phyloP scores from a whole-genome alignment of 345 rosid genomes.

The Mercurialis annua region DNA sequence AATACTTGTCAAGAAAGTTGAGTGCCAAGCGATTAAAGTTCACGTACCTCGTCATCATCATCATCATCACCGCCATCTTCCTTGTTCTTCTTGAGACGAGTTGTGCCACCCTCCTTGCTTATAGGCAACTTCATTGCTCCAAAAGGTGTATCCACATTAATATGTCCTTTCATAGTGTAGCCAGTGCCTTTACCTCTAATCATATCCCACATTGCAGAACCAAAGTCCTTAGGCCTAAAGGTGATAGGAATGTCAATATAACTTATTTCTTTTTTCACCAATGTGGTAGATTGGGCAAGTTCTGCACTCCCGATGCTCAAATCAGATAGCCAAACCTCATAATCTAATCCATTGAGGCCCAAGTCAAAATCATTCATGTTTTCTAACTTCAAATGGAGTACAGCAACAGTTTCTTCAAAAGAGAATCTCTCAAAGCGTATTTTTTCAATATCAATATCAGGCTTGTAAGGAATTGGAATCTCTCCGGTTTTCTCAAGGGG shows the following conservation, averaged over 20 bases:
- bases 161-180: conserved; percentile 77
- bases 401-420: conserved; percentile 79
- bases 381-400: conserved; percentile 79
- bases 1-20: neutral
- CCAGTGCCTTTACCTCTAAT: conserved; percentile 94
- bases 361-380: conserved; percentile 87
- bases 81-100: conserved; percentile 78
- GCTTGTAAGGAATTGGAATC: conserved; percentile 95
- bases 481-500: conserved; percentile 94
- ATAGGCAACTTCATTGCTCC: conserved; percentile 95
- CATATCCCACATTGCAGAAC: conserved; percentile 98
- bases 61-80: conserved; percentile 56
- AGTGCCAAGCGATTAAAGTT: neutral
- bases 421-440: conserved; percentile 76
- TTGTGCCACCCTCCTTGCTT: conserved; percentile 84
- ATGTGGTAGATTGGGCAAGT: conserved; percentile 50
- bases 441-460: conserved; percentile 80
- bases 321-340: conserved; percentile 76
- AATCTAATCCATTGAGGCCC: conserved; percentile 75
- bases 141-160: conserved; percentile 85
- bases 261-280: conserved; percentile 67
- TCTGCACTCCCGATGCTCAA: conserved; percentile 78
- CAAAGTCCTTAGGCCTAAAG: conserved; percentile 93
- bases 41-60: conserved; percentile 57
- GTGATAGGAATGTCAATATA: conserved; percentile 69